Evolutionary conservation across 257 asterid species (phyloP).

Genomic region (Plantago major): DNA sequence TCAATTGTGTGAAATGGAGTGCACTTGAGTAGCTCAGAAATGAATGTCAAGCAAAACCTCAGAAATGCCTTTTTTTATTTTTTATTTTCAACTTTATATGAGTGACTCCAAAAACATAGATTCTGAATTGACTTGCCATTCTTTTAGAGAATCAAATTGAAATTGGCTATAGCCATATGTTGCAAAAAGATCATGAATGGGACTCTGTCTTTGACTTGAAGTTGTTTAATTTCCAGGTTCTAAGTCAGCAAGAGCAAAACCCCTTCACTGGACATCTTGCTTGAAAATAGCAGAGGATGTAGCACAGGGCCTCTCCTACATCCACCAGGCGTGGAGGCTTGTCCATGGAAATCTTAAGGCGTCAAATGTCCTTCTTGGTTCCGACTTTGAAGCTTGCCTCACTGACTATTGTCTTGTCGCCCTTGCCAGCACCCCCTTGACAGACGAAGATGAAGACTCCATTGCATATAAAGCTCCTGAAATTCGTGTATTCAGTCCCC

Average conservation of each 20-base stretch:
- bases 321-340: conserved; percentile 97
- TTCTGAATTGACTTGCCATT: no score
- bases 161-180: no score
- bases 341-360: conserved; percentile 88
- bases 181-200: no score
- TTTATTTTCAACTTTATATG: no score
- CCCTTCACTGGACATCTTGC: conserved; percentile 86
- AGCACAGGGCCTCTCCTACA: conserved; percentile 80
- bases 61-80: no score
- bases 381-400: conserved; percentile 76
- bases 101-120: no score
- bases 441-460: conserved; percentile 40
- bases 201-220: neutral
- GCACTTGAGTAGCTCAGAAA: no score
- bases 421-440: conserved; percentile 18
- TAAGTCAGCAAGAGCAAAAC: conserved; percentile 63
- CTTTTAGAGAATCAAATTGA: no score
- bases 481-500: conserved; percentile 28
- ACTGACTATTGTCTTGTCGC: conserved; percentile 65
- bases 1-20: no score
- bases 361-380: conserved; percentile 69
- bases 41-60: no score
- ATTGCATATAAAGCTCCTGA: conserved; percentile 67
- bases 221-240: conserved; percentile 34
- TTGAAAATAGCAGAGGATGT: conserved; percentile 73